Base-by-base conservation (phyloP, 2,329 filamentous ascomycete genomes). In the Stagonosporopsis tanaceti region DNA sequence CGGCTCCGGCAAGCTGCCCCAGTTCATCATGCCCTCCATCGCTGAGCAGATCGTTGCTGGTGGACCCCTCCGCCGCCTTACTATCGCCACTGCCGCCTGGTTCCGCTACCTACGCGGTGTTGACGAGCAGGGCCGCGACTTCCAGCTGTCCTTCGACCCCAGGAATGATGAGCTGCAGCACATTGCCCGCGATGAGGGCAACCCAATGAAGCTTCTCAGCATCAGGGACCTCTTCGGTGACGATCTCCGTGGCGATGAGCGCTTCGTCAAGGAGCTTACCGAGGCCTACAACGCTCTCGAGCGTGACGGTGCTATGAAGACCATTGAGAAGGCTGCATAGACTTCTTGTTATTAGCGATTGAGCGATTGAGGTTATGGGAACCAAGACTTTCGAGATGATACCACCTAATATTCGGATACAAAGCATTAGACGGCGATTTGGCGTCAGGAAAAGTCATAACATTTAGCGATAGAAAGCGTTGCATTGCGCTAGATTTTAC, bases 21-120 rank as follows among this genome's bases (percentile, higher is more conserved):
- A 71, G 45, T 71, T 71, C 63, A 71, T 71, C 57, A 68, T 69
- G 63, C 68, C 68, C 39, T 66, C 62, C 37, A 68, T 71, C 24
- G 67, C 68, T 7, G 68, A 71, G 59, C 68, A 71, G 46, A 69
- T 71, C 32, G n/a, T 56, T 4, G 62, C 65, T 28, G 61, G 63
- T 15, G 67, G 67, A 12, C 64, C 67, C 8, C 63, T 71, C 25
- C 58, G 61, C 37, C 67, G 68, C 48, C 61, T 71, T 7, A 67
- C 68, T 14, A 60, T 71, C 4, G 63, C 63, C 20, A 62, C 66
- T 8, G 68, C 68, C 11, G 68, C 65, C 1, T 71, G 68, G 68
- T 71, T 71, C 66, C 63, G 67, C 50, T 71, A 71, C 56, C 63
- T 68, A 34, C 62, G 58, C 12, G 67, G 68, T 12, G 46, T 68